A percentile compares a stretch with the other conserved stretches of the same genome.
Evolutionary conservation across 345 rosid genomes (phyloP).

Genomic region (Pelargonium nanum): DNA sequence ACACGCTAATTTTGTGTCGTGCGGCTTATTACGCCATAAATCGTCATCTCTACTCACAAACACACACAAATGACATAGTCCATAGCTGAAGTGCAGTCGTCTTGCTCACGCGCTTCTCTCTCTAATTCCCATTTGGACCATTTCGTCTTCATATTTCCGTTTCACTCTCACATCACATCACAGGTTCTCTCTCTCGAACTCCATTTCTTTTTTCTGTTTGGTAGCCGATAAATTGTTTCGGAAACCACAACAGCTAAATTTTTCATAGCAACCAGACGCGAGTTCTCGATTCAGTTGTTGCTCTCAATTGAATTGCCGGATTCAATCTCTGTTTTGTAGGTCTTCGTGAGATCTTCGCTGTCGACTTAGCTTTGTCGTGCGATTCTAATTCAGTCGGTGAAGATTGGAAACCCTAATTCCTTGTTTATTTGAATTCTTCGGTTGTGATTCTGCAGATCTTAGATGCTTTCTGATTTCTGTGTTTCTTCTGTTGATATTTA

Average conservation of each 20-base stretch:
- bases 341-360: not conserved
- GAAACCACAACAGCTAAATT: not conserved
- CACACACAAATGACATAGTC: too few relatives aligned
- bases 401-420: not conserved
- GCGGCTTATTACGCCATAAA: too few relatives aligned
- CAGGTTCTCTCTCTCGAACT: not conserved
- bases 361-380: not conserved
- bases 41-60: too few relatives aligned
- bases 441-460: not conserved
- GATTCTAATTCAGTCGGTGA: not conserved
- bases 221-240: not conserved
- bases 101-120: not conserved
- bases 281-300: not conserved
- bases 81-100: too few relatives aligned
- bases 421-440: not conserved
- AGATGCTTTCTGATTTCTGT: not conserved
- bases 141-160: too few relatives aligned
- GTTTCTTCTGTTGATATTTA: not conserved
- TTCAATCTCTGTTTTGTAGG: not conserved
- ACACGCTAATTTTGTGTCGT: too few relatives aligned
- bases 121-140: not conserved
- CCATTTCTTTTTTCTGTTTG: not conserved
- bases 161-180: not conserved
- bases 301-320: not conserved
- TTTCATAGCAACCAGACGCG: not conserved